These are phyloP conservation scores for Eragrostis curvula DNA, from an alignment of 176 grass and related monocot genomes.

Conservation along the genomic window DNA sequence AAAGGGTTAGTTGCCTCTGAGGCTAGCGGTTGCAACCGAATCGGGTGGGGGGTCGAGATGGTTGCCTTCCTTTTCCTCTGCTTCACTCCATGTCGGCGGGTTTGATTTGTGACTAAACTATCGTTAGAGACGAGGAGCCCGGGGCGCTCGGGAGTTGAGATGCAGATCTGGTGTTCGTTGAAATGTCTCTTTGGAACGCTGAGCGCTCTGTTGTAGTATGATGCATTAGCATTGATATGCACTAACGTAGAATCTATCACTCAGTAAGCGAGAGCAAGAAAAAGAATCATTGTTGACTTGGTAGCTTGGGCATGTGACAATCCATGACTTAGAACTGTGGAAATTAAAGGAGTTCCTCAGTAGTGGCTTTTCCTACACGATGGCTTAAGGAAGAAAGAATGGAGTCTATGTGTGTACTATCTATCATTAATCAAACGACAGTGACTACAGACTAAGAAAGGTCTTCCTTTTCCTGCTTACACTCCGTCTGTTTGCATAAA, in stretches of 20 bases:
- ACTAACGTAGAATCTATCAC: not conserved
- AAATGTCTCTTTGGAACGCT: constrained; percentile 31
- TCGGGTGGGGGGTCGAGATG: constrained; percentile 17
- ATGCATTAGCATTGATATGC: not conserved
- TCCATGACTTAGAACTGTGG: constrained; percentile 28
- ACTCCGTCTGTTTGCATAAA: constrained; percentile 17
- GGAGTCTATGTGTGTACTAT: constrained; percentile 18
- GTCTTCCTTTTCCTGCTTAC: not conserved
- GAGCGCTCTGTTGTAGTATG: not conserved
- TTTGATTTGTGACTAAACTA: constrained; percentile 15
- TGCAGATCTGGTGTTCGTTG: constrained; percentile 53
- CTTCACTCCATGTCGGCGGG: constrained; percentile 41
- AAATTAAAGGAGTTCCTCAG: not conserved
- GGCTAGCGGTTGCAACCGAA: constrained; percentile 45
- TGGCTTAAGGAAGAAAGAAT: constrained; percentile 23
- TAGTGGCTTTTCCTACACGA: constrained; percentile 23
- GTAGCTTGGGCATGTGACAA: constrained; percentile 10
- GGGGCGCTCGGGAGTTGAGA: not conserved
- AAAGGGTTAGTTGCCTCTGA: constrained; percentile 43
- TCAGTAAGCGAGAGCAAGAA: not conserved
- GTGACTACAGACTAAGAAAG: constrained; percentile 29
- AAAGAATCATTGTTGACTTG: constrained; percentile 22
- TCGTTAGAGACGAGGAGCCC: not conserved
- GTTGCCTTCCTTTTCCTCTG: not conserved
- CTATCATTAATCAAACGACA: constrained; percentile 34